Conservation (phyloP, 768 basidiomycete genomes). For the Mycena albidolilacea region DNA sequence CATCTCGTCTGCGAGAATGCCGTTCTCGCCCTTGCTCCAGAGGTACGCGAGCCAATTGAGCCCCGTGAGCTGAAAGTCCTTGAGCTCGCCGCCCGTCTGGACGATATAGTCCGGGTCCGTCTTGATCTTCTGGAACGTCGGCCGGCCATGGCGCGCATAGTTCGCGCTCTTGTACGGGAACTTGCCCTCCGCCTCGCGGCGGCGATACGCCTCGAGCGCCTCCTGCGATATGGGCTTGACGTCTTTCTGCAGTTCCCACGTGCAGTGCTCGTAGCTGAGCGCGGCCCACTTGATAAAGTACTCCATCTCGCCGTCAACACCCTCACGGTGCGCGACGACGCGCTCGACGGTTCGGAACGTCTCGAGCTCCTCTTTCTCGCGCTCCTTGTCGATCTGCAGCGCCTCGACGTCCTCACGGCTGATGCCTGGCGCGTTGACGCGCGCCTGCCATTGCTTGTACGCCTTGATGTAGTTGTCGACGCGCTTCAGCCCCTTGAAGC, state of each 20-base stretch:
- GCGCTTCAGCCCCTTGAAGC: conserved; percentile 95
- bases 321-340: conserved; percentile 84
- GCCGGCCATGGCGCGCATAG: conserved; percentile 79
- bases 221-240: conserved; percentile 83
- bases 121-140: conserved; percentile 84
- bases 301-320: conserved; percentile 71
- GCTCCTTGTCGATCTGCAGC: conserved; percentile 90
- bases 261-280: conserved; percentile 94
- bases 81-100: conserved; percentile 85
- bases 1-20: conserved; percentile 99
- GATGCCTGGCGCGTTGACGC: conserved; percentile 74
- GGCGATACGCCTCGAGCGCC: conserved; percentile 85
- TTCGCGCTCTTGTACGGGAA: conserved; percentile 88
- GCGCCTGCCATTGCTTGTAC: conserved; percentile 81
- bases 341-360: conserved; percentile 93
- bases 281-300: conserved; percentile 99
- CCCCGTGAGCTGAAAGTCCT: conserved; percentile 98
- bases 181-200: conserved; percentile 81
- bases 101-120: conserved; percentile 91
- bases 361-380: conserved; percentile 93
- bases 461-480: conserved; percentile 99
- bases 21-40: conserved; percentile 96
- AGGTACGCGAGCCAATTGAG: conserved; percentile 99
- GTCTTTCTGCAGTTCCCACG: conserved; percentile 92
- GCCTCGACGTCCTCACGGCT: conserved; percentile 92